Evolutionary conservation across 2,329 filamentous ascomycete species (phyloP), one percentile per base, ranked within the genome.

Genomic region (Aspergillus flavus): DNA sequence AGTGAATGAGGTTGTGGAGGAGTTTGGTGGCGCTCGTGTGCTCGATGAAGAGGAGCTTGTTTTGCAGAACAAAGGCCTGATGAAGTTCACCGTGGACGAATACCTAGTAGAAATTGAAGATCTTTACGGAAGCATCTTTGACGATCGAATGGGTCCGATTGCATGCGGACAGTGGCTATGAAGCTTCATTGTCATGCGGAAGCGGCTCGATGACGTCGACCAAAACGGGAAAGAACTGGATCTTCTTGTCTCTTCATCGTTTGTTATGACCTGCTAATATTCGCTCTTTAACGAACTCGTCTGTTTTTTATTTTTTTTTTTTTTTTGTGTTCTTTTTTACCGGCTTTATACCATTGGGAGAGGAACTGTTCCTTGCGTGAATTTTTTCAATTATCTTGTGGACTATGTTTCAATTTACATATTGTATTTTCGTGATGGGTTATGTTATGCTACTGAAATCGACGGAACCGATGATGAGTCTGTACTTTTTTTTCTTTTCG

Each of bases 1-100:
- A 79, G 92, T 98, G 28, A 93, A 93, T 59, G 95, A 98, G 79
- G 86, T 97, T 19, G 94, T 91, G 0, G 95, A 98, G 79, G 94
- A 97, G 78, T 94, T 93, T 70, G 88, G 88, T 48, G 84, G 88
- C 34, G 84, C 85, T 21, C 75, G 84, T 66, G 75, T 86, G n/a
- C 80, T 89, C 45, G 90, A 94, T 52, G 91, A 92, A 61, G 93
- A 96, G 76, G 85, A 92, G 72, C 82, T 86, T 68, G 86, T 89
- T 63, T 86, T 98, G 74, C 78, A 85, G 63, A 83, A 85, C 28
- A 87, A 87, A 65, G 92, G 92, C 2, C 84, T 97, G 6, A 85
- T 84, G 71, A 91, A 89, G 71, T 91, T 93, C 76, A 85, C 85
- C 52, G 91, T 92, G 11, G 87, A 92, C 57, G 94, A 97, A 72